phyloP scores from a whole-genome alignment of 1,284 basidiomycete species.

The Polyporus tsugae region DNA sequence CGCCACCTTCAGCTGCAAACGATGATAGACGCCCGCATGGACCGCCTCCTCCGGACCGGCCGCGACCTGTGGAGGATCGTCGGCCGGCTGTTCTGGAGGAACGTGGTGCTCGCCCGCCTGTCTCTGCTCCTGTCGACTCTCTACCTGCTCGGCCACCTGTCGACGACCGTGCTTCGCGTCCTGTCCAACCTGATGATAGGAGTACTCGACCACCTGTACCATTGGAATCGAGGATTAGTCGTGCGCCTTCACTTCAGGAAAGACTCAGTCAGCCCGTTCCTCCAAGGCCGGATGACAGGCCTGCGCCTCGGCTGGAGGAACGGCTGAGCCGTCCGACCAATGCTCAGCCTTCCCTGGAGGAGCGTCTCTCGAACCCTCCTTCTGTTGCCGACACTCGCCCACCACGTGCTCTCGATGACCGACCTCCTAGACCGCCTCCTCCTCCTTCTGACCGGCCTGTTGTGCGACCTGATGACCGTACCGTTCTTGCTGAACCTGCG shows the following conservation, averaged over 20 bases:
- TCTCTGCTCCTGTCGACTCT: slow-evolving; percentile 22
- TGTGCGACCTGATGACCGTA: slow-evolving; percentile 35
- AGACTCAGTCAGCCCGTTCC: slow-evolving; percentile 32
- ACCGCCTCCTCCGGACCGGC: slow-evolving; percentile 24
- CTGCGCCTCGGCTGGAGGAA: slow-evolving; percentile 31
- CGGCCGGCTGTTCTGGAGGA: slow-evolving; percentile 30
- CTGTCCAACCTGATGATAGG: slow-evolving; percentile 31
- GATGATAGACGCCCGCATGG: slow-evolving; percentile 28
- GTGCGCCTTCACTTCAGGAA: slow-evolving; percentile 40
- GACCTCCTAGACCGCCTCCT: slow-evolving; percentile 30
- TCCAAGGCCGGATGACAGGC: slow-evolving; percentile 31
- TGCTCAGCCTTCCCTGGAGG: slow-evolving; percentile 33
- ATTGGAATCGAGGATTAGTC: slow-evolving; percentile 42
- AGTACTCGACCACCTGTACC: slow-evolving; percentile 31
- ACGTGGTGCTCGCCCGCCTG: slow-evolving; percentile 29
- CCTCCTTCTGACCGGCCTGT: slow-evolving; percentile 28
- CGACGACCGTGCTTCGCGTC: slow-evolving; percentile 34
- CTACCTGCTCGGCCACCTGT: slow-evolving; percentile 27
- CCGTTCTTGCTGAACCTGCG: slow-evolving; percentile 31
- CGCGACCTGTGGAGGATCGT: slow-evolving; percentile 30
- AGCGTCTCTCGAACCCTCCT: slow-evolving; percentile 35
- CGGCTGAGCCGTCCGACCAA: slow-evolving; percentile 31
- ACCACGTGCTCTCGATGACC: slow-evolving; percentile 28
- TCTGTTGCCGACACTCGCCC: slow-evolving; percentile 31
- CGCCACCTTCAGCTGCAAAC: slow-evolving; percentile 7